These are phyloP conservation scores for Kluyveromyces wickerhamii DNA, from an alignment of 805 yeast genomes.

Conservation along the genomic window DNA sequence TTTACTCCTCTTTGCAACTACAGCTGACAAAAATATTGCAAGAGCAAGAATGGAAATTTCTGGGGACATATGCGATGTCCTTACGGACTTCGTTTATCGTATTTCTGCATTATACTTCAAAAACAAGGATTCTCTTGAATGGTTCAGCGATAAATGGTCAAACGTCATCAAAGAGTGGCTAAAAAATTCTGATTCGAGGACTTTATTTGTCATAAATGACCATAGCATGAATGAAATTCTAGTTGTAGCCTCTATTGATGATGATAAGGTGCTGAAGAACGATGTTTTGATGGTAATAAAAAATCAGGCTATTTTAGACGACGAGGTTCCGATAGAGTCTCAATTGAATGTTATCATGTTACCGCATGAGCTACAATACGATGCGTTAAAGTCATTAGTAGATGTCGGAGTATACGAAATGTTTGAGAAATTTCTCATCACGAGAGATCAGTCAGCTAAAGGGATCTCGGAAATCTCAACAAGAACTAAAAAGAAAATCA, in stretches of 20 bases:
- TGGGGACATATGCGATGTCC: too few relatives aligned
- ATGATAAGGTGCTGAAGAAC: conserved; percentile 10
- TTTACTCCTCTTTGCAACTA: too few relatives aligned
- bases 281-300: conserved; percentile 37
- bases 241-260: conserved; percentile 3
- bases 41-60: too few relatives aligned
- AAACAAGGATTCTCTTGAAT: conserved; percentile 9
- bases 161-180: conserved; percentile 8
- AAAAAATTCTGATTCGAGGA: neutral
- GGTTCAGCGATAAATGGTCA: conserved; percentile 13
- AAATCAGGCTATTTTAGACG: conserved; percentile 29
- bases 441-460: conserved; percentile 8
- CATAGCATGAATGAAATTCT: conserved; percentile 11
- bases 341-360: conserved; percentile 32
- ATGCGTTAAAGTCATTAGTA: conserved; percentile 50
- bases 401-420: conserved; percentile 60
- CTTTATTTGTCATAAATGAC: conserved; percentile 22
- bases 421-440: conserved; percentile 39
- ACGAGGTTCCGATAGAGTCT: conserved; percentile 17
- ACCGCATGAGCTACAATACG: conserved; percentile 31
- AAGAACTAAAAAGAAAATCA: conserved; percentile 51
- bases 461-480: conserved; percentile 31
- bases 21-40: too few relatives aligned
- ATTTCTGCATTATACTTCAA: conserved; percentile 18
- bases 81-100: neutral